A percentile compares a stretch with the other conserved stretches of the same genome.
phyloP scores from a whole-genome alignment of 116 monocot species.

The Zostera marina region DNA sequence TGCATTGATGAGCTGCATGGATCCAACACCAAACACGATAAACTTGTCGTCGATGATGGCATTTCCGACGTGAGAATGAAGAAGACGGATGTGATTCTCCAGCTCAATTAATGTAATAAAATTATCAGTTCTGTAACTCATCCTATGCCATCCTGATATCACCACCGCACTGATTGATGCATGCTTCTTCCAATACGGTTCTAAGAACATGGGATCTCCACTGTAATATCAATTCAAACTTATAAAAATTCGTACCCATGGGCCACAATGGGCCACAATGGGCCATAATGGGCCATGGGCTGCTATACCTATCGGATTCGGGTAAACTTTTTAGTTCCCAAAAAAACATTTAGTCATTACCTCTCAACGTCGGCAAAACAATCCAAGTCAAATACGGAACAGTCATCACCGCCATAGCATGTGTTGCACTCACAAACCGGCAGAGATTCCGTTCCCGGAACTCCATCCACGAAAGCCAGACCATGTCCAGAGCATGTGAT shows the following conservation, averaged over 20 bases:
- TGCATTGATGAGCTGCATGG: conserved; percentile 57
- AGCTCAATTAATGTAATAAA: conserved; percentile 43
- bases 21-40: conserved; percentile 49
- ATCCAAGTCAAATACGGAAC: conserved; percentile 3
- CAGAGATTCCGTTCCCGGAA: background rate
- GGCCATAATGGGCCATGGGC: no score
- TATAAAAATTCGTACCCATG: no score
- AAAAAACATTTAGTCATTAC: no score
- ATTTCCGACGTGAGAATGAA: conserved; percentile 50
- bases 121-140: conserved; percentile 35
- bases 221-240: conserved; percentile 14
- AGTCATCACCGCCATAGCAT: conserved; percentile 17
- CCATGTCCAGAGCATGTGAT: conserved; percentile 21
- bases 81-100: conserved; percentile 42
- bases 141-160: conserved; percentile 62
- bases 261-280: no score
- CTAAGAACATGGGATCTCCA: conserved; percentile 61
- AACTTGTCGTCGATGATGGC: conserved; percentile 36
- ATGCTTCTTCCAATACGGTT: conserved; percentile 67
- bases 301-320: no score
- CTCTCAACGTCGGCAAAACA: conserved; percentile 9
- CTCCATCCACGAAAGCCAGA: conserved; percentile 14
- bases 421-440: conserved; percentile 21
- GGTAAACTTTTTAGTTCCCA: no score
- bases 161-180: conserved; percentile 40